Evolutionary conservation across 371 early-diverging fungal genomes (phyloP), one percentile per base, ranked within the genome.

Genomic region (Syncephalastrum racemosum): DNA sequence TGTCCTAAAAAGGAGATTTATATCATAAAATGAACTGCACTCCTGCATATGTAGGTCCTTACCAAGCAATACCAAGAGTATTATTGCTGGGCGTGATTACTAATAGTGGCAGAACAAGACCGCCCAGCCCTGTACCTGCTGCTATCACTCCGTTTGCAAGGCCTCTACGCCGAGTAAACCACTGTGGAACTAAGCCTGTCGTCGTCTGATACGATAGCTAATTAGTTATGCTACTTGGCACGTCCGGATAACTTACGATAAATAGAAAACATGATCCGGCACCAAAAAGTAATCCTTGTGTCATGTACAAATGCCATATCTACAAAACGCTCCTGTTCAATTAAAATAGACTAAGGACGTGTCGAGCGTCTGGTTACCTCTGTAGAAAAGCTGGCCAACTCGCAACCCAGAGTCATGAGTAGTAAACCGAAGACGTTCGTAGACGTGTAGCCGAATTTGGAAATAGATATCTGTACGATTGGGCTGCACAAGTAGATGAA

Each of bases 41-140:
- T 12, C 15, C 6, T 19, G 18, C 46, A n/a, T 48, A 4, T 18
- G 13, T 23, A n/a, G 14, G 42, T 1, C 24, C 56, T 53, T 57
- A 57, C 66, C 66, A 65, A 40, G 58, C 50, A 19, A 49, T 58
- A 39, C 66, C 72, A 10, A 88, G 61, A 24, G 58, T 54, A 24
- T 76, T 75, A 36, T 83, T 67, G 7, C 88, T 54, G 4, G 85
- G 84, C 0, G 78, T 71, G 65, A 88, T 67, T 40, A 80, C 75
- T 8, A 88, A 71, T 0, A 31, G 36, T 12, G 84, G 71, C 60
- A 89, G 61, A 36, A 81, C 74, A 0, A 90, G 73, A 0, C 90
- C 90, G 44, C 91, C 91, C 40, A 88, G 62, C 8, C 91, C 91
- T 14, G 82, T 73, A 3, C 91, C 91, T 50, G 84, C 64, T 25